Percentiles rank a stretch among this genome's conserved stretches.
Conservation (phyloP, 495 filamentous ascomycete genomes). For the Pseudevernia furfuracea region DNA sequence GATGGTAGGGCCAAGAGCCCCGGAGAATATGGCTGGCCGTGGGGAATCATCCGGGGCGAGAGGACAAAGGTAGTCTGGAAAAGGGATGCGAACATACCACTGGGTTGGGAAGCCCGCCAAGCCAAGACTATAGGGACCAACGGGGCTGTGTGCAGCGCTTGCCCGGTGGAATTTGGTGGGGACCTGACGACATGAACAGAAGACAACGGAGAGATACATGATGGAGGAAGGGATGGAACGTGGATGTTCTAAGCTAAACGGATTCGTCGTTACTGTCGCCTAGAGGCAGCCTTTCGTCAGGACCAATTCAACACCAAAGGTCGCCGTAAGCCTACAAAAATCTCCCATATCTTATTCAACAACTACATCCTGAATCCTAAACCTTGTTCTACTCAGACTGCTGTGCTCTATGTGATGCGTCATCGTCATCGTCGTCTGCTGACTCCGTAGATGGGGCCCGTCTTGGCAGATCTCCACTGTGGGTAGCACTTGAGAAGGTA, state of each 20-base stretch:
- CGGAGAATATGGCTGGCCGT: slow-evolving; percentile 30
- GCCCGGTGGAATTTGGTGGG: not conserved
- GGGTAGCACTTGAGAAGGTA: no score
- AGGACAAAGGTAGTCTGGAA: slow-evolving; percentile 1
- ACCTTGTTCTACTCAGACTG: no score
- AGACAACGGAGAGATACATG: not conserved
- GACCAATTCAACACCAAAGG: not conserved
- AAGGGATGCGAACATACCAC: not conserved
- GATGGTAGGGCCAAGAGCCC: slow-evolving; percentile 70
- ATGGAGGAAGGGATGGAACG: not conserved
- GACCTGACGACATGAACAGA: not conserved
- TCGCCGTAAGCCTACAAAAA: not conserved
- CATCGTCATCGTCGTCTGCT: no score
- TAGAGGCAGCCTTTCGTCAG: not conserved
- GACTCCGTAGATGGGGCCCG: no score
- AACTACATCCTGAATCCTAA: not conserved
- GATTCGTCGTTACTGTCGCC: not conserved
- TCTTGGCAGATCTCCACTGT: no score
- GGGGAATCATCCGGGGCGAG: slow-evolving; percentile 1
- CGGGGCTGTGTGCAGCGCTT: not conserved
- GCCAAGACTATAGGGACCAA: not conserved
- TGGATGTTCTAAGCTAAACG: not conserved
- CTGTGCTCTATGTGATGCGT: no score
- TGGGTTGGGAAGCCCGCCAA: not conserved
- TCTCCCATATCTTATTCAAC: not conserved